Conservation (phyloP, 768 basidiomycete genomes). For the Rhodosporidiobolus sp. region DNA sequence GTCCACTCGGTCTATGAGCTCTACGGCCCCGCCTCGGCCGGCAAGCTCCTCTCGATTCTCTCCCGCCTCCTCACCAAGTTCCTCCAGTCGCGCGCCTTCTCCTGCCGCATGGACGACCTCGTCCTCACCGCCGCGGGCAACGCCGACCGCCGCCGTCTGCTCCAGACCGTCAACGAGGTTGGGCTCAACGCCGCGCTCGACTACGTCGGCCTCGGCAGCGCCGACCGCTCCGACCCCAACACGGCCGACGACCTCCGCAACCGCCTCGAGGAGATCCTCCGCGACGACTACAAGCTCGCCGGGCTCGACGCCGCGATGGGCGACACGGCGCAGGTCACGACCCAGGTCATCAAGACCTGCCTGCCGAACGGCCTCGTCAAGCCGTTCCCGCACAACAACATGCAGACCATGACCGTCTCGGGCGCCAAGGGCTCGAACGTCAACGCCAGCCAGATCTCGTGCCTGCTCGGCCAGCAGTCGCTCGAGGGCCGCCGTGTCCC, state of each 20-base stretch:
- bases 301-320: slow-evolving; percentile 71
- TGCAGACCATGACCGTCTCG: slow-evolving; percentile 98
- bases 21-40: slow-evolving; percentile 84
- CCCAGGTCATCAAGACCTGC: slow-evolving; percentile 80
- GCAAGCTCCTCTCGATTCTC: slow-evolving; percentile 84
- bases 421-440: slow-evolving; percentile 97
- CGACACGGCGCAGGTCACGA: slow-evolving; percentile 75
- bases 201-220: slow-evolving; percentile 50
- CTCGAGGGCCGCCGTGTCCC: slow-evolving; percentile 97
- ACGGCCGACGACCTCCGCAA: slow-evolving; percentile 50
- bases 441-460: slow-evolving; percentile 98
- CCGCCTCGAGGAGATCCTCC: slow-evolving; percentile 83
- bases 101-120: slow-evolving; percentile 98
- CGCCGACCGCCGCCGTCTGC: slow-evolving; percentile 61
- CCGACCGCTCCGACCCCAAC: slow-evolving; percentile 62
- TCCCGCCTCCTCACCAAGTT: slow-evolving; percentile 95
- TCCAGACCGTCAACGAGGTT: slow-evolving; percentile 64
- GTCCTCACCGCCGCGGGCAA: slow-evolving; percentile 82
- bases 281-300: slow-evolving; percentile 96
- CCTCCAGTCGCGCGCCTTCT: slow-evolving; percentile 93
- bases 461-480: slow-evolving; percentile 93
- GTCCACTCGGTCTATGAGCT: slow-evolving; percentile 96
- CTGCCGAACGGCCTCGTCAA: slow-evolving; percentile 83
- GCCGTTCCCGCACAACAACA: slow-evolving; percentile 95
- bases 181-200: slow-evolving; percentile 87